phyloP scores from a whole-genome alignment of 1,284 basidiomycete genomes.

The Coriolopsis trogii region DNA sequence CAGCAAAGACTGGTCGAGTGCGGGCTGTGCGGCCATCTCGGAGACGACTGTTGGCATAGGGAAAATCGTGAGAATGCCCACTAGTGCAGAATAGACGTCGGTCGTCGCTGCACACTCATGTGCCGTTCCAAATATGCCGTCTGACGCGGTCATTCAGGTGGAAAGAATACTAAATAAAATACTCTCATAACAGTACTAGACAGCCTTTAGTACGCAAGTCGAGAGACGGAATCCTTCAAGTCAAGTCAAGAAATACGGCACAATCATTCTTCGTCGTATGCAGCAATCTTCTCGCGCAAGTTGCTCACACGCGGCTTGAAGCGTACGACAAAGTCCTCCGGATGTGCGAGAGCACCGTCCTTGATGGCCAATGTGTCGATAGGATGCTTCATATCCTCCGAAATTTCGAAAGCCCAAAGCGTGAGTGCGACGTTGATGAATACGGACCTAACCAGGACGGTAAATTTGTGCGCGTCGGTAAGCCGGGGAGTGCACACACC shows the following conservation, averaged over 20 bases:
- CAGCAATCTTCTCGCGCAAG: slow-evolving; percentile 11
- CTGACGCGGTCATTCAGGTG: too few relatives aligned
- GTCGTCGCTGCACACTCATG: too few relatives aligned
- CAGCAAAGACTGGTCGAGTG: too few relatives aligned
- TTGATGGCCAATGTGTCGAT: slow-evolving; percentile 62
- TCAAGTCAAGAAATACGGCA: neutral
- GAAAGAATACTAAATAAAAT: too few relatives aligned
- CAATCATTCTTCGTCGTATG: slow-evolving; percentile 7
- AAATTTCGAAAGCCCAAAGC: slow-evolving; percentile 62
- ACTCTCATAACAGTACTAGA: too few relatives aligned
- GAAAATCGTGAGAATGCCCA: neutral
- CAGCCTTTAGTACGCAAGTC: too few relatives aligned
- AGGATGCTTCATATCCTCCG: slow-evolving; percentile 47
- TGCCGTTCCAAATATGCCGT: too few relatives aligned
- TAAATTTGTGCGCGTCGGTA: neutral
- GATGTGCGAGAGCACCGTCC: slow-evolving; percentile 58
- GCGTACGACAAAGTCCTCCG: slow-evolving; percentile 52
- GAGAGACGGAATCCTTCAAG: too few relatives aligned
- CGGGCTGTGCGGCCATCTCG: too few relatives aligned
- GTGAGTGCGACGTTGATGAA: slow-evolving; percentile 60
- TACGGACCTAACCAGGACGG: slow-evolving; percentile 41
- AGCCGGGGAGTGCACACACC: slow-evolving; percentile 30
- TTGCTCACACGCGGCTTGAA: slow-evolving; percentile 38
- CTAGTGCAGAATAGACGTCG: too few relatives aligned
- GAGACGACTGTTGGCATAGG: slow-evolving; percentile 6